Base-by-base conservation (phyloP, 306 rosid species). In the Casuarina cunninghamiana region DNA sequence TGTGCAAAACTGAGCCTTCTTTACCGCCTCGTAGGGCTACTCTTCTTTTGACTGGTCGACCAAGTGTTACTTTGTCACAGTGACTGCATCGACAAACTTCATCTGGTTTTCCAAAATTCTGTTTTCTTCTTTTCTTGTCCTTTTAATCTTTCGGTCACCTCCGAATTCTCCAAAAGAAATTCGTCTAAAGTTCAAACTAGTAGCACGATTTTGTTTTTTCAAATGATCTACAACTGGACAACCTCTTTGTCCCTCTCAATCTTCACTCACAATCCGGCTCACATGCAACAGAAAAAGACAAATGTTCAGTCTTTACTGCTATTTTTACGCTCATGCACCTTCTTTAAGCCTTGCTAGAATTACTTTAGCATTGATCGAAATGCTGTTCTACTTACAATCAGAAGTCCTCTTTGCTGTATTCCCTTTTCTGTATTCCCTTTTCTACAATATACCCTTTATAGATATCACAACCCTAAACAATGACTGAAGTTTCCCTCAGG, bases 41-140 rank as follows among this genome's bases (percentile, higher is more conserved):
- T 53, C 41, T 17, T 41, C 35, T 75, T 77, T 67, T 77, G 80
- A 77, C 58, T 44, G 75, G 75, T 6, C 46, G 63, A 77, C 80
- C 60, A 69, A 42, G 6, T 10, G 54, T 69, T 75, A 16, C 60
- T 15, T 69, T 79, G 48, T 50, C 60, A 69, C 50, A 58, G 50
- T 50, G 66, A 74, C 75, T 75, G 43, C 39, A 37, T 49, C 5
- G 35, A 12, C 49, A 21, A 6, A 70, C 13, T 49, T 70, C 13
- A 43, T 68, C 17, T 42, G 6, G 42, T 7, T 4, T 46, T 42
- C 13, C 69, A 5, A 43, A 8, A 17, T 6, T n/a, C 6, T 35
- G 4, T 67, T n/a, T 68, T 51, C 5, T 41, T 37, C 11, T 1
- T 66, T 1, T 67, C 15, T 8, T 43, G 12, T 35, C 17, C 4